Evolutionary conservation across 768 basidiomycete species (phyloP).

Genomic region (Mycena sanguinolenta): DNA sequence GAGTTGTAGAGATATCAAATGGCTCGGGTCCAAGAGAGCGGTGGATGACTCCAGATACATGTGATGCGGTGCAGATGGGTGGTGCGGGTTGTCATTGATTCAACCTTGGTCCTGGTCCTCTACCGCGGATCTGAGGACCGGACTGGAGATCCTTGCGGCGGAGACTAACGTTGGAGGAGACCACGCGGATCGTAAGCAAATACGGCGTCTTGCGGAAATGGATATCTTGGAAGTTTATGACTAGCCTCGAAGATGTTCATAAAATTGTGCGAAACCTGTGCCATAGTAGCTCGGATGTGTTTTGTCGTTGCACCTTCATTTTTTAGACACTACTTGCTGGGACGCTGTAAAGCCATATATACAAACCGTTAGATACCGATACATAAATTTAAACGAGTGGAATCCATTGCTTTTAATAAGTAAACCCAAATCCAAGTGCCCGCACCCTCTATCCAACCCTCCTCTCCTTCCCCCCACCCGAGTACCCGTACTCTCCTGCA

Average conservation of each 20-base stretch:
- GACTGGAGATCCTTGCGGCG: not conserved
- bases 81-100: too few species aligned
- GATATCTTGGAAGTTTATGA: slow-evolving; percentile 4
- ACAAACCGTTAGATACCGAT: too few species aligned
- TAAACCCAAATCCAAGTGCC: not conserved
- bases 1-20: not conserved
- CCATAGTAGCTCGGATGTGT: too few species aligned
- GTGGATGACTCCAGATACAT: slow-evolving; percentile 10
- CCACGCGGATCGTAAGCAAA: not conserved
- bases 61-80: not conserved
- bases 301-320: too few species aligned
- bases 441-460: not conserved
- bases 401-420: not conserved
- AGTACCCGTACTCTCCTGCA: too few species aligned
- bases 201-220: not conserved
- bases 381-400: too few species aligned
- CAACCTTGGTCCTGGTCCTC: not conserved
- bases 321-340: too few species aligned
- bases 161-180: not conserved
- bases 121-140: not conserved
- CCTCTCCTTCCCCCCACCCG: not conserved
- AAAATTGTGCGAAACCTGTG: not conserved
- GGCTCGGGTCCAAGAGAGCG: not conserved
- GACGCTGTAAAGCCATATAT: too few species aligned
- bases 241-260: not conserved